Base-by-base conservation (phyloP, 108 stramenopile genomes). In the Nitzschia sp. region DNA sequence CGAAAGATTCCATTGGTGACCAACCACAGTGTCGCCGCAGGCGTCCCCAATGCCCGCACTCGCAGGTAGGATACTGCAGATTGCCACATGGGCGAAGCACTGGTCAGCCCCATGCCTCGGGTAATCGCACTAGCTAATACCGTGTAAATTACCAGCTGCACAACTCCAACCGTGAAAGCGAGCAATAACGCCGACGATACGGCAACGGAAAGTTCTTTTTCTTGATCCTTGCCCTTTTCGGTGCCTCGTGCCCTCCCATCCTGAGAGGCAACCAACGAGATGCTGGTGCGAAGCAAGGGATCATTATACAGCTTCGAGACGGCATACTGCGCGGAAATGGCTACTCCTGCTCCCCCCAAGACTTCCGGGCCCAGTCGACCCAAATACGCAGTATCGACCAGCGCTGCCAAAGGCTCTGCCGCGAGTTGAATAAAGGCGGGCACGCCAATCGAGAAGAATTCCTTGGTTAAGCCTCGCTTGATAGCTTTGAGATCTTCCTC, bases 1-100 rank as follows among this genome's bases (percentile, higher is more conserved):
- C 97, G 89, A 69, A 94, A 97, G 27, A 96, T 89, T 11, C 97
- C 95, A 71, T 96, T 96, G 59, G 89, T 83, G 0, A 97, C 97
- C 17, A 96, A 70, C 94, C 92, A 94, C 3, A 96, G 66, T 5
- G 95, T 96, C 23, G 97, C 93, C 8, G 95, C 93, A 1, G 94
- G 93, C 3, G 94, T 88, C 24, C 94, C 95, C 33, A 95, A 66
- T 0, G 93, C 95, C 15, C 95, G 84, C 0, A 94, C 74, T 26
- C 76, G 66, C 26, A 97, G 72, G 71, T 97, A 97, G 0, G 85
- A 82, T 24, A 87, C 71, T 11, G 97, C 97, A 1, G 92, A 90
- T 62, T 77, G 66, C 78, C 82, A 80, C 97, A 96, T 96, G 45
- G 88, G 70, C 9, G 84, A 86, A 1, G 83, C 34, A 1, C 64